phyloP scores from a whole-genome alignment of 1,284 basidiomycete species.

The Cutaneotrichosporon cutaneum region DNA sequence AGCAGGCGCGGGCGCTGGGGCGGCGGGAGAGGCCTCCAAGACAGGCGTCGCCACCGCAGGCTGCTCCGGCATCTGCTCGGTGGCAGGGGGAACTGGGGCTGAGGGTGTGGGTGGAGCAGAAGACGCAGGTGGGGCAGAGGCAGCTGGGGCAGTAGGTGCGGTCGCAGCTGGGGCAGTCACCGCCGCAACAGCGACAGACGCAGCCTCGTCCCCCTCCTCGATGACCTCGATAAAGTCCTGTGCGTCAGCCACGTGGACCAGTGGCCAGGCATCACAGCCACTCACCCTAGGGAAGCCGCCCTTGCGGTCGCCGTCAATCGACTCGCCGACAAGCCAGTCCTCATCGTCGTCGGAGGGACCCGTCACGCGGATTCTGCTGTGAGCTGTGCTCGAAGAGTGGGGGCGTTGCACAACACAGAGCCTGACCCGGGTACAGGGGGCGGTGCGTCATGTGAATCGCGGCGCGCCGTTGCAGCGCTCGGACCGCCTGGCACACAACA shows the following conservation, averaged over 20 bases:
- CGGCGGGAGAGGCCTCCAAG: background rate
- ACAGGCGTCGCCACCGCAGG: background rate
- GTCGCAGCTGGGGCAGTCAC: background rate
- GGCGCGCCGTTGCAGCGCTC: background rate
- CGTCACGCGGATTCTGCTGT: conserved; percentile 49
- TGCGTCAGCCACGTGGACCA: conserved; percentile 14
- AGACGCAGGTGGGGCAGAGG: background rate
- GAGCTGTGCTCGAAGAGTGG: conserved; percentile 5
- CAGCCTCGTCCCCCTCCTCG: conserved; percentile 20
- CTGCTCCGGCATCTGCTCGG: background rate
- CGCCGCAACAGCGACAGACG: conserved; percentile 49
- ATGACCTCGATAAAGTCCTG: conserved; percentile 44
- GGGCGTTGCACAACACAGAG: background rate
- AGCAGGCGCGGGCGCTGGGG: background rate
- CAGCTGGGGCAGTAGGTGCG: background rate
- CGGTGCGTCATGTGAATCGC: background rate
- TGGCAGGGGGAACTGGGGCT: conserved; percentile 1
- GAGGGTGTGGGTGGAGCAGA: background rate
- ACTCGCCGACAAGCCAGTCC: conserved; percentile 52
- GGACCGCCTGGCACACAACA: background rate
- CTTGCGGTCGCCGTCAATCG: conserved; percentile 44
- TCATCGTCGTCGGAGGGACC: conserved; percentile 53
- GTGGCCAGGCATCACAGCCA: background rate
- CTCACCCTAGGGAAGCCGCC: conserved; percentile 52
- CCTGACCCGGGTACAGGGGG: background rate